Conservation (phyloP, 148 eudicot genomes). For the Camellia sinensis region DNA sequence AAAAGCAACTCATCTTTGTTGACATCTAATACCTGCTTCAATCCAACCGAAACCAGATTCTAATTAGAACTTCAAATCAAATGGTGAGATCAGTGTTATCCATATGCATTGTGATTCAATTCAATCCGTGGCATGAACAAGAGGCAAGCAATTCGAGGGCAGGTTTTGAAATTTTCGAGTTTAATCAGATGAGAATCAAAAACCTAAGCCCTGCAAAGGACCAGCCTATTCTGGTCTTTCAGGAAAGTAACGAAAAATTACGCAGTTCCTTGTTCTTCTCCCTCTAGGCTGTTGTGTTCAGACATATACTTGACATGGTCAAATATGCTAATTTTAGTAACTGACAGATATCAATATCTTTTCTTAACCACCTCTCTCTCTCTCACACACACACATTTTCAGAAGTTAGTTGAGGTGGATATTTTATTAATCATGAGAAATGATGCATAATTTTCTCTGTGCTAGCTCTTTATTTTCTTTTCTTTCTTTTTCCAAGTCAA, state of each 20-base stretch:
- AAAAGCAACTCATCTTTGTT: slow-evolving; percentile 38
- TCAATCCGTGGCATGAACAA: not conserved
- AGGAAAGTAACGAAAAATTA: slow-evolving; percentile 25
- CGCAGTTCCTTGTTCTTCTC: not conserved
- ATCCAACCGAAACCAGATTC: not conserved
- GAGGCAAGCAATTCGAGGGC: not conserved
- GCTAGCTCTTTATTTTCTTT: not conserved
- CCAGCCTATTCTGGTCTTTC: slow-evolving; percentile 20
- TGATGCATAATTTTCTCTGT: not conserved
- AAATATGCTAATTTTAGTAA: slow-evolving; percentile 12
- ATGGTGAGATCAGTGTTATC: not conserved
- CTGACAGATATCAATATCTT: not conserved
- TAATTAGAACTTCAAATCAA: not conserved
- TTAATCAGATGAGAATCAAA: not conserved
- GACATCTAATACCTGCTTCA: not conserved
- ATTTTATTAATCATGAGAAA: not conserved
- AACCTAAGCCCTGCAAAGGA: slow-evolving; percentile 1
- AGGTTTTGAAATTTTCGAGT: not conserved
- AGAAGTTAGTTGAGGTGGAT: not conserved
- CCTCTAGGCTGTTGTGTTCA: not conserved
- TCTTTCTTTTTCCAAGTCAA: not conserved
- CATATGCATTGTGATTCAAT: not conserved
- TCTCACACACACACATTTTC: not conserved
- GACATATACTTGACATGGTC: slow-evolving; percentile 1
- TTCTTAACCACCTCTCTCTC: slow-evolving; percentile 1